phyloP scores from a whole-genome alignment of 1,139 yeast genomes.

The Lodderomyces margitis region DNA sequence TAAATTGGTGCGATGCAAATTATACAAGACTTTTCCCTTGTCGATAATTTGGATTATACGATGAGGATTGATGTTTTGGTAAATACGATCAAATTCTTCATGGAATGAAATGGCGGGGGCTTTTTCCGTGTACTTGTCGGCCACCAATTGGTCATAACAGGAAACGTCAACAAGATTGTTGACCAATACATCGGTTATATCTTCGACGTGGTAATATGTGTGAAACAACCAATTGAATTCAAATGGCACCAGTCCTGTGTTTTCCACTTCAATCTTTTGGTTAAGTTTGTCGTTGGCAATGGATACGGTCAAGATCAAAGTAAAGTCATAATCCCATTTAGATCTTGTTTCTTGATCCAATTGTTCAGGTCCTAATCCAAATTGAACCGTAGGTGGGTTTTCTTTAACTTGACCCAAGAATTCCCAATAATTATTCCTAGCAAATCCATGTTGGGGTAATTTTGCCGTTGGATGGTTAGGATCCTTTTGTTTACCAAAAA shows the following conservation, averaged over 20 bases:
- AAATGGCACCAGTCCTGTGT: conserved; percentile 61
- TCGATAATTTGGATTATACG: conserved; percentile 65
- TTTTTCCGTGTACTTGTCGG: conserved; percentile 62
- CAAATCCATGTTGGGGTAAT: conserved; percentile 96
- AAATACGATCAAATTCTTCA: conserved; percentile 83
- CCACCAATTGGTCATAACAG: conserved; percentile 73
- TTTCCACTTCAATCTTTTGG: conserved; percentile 73
- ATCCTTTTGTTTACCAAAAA: conserved; percentile 70
- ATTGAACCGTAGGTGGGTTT: conserved; percentile 68
- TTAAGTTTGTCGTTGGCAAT: conserved; percentile 52
- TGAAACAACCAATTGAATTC: conserved; percentile 95
- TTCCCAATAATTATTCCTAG: conserved; percentile 88
- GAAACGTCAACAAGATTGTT: conserved; percentile 70
- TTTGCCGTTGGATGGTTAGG: conserved; percentile 35
- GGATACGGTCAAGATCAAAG: conserved; percentile 67
- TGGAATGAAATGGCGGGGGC: conserved; percentile 70
- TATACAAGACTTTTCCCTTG: conserved; percentile 66
- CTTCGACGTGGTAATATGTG: conserved; percentile 77
- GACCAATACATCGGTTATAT: conserved; percentile 73
- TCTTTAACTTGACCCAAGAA: conserved; percentile 75
- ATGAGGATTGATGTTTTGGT: conserved; percentile 54
- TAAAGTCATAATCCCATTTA: conserved; percentile 64
- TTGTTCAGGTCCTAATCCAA: conserved; percentile 84
- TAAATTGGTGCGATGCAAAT: conserved; percentile 61
- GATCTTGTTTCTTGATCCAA: conserved; percentile 63